Evolutionary conservation across 768 basidiomycete genomes (phyloP), one percentile per base, ranked within the genome.

Genomic region (Boletus bicolor): DNA sequence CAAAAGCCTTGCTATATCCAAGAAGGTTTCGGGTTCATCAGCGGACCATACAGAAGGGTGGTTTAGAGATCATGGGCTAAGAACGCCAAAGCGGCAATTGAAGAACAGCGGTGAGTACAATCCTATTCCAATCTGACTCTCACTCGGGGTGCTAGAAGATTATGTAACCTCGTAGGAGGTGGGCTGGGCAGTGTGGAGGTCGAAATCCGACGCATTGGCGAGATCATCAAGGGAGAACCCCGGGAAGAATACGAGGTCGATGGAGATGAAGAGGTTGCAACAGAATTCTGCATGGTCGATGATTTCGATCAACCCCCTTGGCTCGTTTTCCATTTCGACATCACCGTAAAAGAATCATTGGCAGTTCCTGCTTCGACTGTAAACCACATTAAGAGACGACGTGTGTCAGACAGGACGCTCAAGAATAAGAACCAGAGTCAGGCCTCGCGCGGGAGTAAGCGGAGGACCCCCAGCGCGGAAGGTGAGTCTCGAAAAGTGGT

Each of bases 201-300:
- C 26, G 63, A 64, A 36, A 54, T 64, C 12, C 62, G 63, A 45
- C 63, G 62, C 26, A 56, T 61, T 5, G 36, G 34, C 2, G 28
- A 34, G 35, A 61, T 64, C 46, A 28, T 61, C 49, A 49, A 52
- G 47, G 38, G 7, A 5, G 50, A 57, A 50, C 39, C 28, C 7
- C 19, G 4, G 4, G 48, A 24, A 21, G 58, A 46, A 32, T 7
- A 1, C 8, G 42, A 35, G 12, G 21, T 4, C 8, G 34, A 54
- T 49, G 45, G 39, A 8, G 35, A 34, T n/a, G 53, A 34, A 34
- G 53, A 28, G 12, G 45, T 7, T 11, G 17, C 10, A 9, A 17
- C n/a, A 7, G 50, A 60, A 2, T 47, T 64, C 34, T 11, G 36
- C 36, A 64, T 64, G 55, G 42, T 51, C 9, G 62, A 64, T 32